Conservation (phyloP, 441 rosid genomes). For the Euphorbia corollata region DNA sequence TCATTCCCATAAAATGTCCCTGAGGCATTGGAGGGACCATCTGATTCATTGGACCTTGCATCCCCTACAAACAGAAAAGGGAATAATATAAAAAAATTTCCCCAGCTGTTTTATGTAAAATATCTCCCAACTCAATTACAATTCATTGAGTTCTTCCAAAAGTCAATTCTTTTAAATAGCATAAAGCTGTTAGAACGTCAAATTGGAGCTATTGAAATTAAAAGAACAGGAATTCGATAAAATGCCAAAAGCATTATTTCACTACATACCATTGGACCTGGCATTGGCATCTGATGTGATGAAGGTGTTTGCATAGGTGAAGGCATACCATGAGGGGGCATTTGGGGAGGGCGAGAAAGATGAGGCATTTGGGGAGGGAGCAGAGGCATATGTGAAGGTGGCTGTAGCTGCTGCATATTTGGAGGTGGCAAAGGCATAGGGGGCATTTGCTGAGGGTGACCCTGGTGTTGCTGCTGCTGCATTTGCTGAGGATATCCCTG, state of each 20-base stretch:
- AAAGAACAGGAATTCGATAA: not conserved
- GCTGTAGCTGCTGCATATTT: slow-evolving; percentile 82
- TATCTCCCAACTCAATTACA: no score
- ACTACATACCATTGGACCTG: slow-evolving; percentile 70
- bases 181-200: no score
- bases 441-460: no score
- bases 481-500: no score
- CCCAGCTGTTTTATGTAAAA: not conserved
- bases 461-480: no score
- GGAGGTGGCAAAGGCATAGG: slow-evolving; percentile 17
- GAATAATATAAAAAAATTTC: slow-evolving; percentile 8
- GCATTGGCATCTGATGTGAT: slow-evolving; percentile 49
- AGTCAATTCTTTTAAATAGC: not conserved
- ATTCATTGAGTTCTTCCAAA: not conserved
- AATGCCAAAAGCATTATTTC: not conserved
- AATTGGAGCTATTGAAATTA: no score
- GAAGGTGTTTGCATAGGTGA: slow-evolving; percentile 43
- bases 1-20: slow-evolving; percentile 84
- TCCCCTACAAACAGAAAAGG: slow-evolving; percentile 40
- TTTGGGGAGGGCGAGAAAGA: slow-evolving; percentile 66
- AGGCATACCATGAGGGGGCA: slow-evolving; percentile 69
- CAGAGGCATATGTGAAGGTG: slow-evolving; percentile 70
- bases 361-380: slow-evolving; percentile 81
- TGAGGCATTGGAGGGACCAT: slow-evolving; percentile 71
- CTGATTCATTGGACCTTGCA: slow-evolving; percentile 85